These are phyloP conservation scores for Centella asiatica DNA, from an alignment of 129 eudicot genomes.

Conservation along the genomic window DNA sequence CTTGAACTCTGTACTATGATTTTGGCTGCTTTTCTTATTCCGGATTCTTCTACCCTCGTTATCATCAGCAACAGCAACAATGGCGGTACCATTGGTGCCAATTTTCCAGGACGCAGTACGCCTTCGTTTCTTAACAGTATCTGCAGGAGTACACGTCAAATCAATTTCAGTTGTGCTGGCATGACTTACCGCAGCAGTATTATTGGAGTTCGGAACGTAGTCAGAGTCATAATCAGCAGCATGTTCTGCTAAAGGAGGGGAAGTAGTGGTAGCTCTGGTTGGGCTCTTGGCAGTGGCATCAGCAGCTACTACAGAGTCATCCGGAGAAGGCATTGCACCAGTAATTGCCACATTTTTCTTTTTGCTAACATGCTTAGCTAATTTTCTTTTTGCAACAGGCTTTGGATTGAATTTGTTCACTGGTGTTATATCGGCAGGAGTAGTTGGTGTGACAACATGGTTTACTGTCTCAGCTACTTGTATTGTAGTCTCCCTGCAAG, in stretches of 20 bases:
- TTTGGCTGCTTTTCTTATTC: slow-evolving; percentile 29
- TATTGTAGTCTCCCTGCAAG: slow-evolving; percentile 36
- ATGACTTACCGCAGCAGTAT: slow-evolving; percentile 18
- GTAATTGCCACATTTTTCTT: slow-evolving; percentile 13
- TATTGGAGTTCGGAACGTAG: slow-evolving; percentile 15
- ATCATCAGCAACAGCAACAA: slow-evolving; percentile 39
- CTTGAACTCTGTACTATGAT: slow-evolving; percentile 16
- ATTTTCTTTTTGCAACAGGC: slow-evolving; percentile 20
- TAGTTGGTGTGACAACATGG: slow-evolving; percentile 18
- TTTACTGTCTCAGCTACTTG: slow-evolving; percentile 43
- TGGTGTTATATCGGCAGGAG: slow-evolving; percentile 13
- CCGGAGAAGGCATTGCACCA: slow-evolving; percentile 10
- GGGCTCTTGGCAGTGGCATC: slow-evolving; percentile 26
- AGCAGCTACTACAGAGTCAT: slow-evolving; percentile 16
- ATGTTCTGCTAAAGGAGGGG: slow-evolving; percentile 31
- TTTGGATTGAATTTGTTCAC: slow-evolving; percentile 22
- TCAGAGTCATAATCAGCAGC: slow-evolving; percentile 35
- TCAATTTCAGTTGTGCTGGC: slow-evolving; percentile 18
- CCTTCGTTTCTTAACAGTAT: slow-evolving; percentile 67
- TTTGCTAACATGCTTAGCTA: slow-evolving; percentile 18
- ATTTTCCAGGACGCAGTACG: slow-evolving; percentile 65
- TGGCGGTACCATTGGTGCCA: slow-evolving; percentile 56
- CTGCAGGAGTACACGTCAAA: slow-evolving; percentile 48
- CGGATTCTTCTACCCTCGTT: slow-evolving; percentile 25
- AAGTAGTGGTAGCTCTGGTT: slow-evolving; percentile 19